A percentile compares a stretch with the other conserved stretches of the same genome.
Evolutionary conservation across 352 stramenopile genomes (phyloP).

Genomic region (Phytophthora multivora): DNA sequence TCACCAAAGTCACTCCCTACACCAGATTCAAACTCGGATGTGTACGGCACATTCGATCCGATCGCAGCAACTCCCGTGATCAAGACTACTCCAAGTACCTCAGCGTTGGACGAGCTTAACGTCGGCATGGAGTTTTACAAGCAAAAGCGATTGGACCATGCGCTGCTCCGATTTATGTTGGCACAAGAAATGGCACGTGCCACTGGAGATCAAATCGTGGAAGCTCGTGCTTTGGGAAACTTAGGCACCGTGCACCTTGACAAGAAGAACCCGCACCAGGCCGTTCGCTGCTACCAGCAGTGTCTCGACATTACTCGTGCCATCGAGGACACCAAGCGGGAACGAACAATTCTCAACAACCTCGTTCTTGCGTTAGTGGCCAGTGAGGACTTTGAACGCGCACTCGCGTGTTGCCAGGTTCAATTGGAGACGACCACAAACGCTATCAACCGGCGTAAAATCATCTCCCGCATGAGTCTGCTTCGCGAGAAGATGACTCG

Average conservation of each 20-base stretch:
- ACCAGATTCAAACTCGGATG: conserved; percentile 24
- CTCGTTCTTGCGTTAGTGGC: conserved; percentile 78
- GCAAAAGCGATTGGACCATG: conserved; percentile 65
- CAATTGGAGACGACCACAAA: conserved; percentile 73
- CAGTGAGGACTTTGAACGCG: conserved; percentile 56
- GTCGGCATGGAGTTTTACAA: conserved; percentile 82
- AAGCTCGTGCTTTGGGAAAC: conserved; percentile 78
- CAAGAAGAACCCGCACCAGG: conserved; percentile 67
- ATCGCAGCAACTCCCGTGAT: neutral
- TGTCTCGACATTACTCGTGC: conserved; percentile 76
- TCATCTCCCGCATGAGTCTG: conserved; percentile 78
- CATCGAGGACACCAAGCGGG: conserved; percentile 75
- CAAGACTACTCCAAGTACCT: conserved; percentile 31
- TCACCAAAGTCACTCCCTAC: neutral
- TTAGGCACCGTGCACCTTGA: conserved; percentile 81
- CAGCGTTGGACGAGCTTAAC: conserved; percentile 71
- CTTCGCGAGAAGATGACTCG: conserved; percentile 50
- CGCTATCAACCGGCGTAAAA: conserved; percentile 78
- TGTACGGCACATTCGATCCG: conserved; percentile 31
- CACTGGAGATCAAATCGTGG: conserved; percentile 59
- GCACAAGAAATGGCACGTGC: conserved; percentile 59
- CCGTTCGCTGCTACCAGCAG: conserved; percentile 77
- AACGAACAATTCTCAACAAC: conserved; percentile 87
- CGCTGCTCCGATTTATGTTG: conserved; percentile 64
- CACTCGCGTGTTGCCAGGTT: conserved; percentile 67